phyloP scores from a whole-genome alignment of 768 basidiomycete genomes.

The Naganishia friedmannii region DNA sequence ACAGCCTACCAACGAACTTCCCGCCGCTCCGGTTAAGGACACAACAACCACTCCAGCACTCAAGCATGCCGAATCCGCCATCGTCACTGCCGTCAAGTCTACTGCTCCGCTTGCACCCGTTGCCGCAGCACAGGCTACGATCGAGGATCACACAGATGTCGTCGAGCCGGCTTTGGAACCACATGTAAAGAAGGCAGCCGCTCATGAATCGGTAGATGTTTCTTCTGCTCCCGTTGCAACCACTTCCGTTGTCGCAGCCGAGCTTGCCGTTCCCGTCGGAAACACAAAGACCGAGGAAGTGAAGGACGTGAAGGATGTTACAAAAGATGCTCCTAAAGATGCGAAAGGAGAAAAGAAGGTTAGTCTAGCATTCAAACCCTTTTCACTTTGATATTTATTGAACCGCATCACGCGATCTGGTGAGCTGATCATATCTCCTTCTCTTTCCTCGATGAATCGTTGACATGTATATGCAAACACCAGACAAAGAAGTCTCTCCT shows the following conservation, averaged over 20 bases:
- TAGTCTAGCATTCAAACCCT: too few species aligned
- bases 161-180: neutral
- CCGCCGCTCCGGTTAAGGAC: neutral
- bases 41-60: conserved; percentile 7
- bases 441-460: neutral
- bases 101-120: neutral
- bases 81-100: too few species aligned
- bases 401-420: too few species aligned
- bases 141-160: neutral
- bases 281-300: neutral
- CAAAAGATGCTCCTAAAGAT: neutral
- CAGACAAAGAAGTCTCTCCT: conserved; percentile 24
- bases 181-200: too few species aligned
- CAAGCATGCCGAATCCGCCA: neutral
- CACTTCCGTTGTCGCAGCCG: neutral
- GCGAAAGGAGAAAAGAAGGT: conserved; percentile 22
- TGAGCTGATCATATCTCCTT: neutral
- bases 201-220: too few species aligned
- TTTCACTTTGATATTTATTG: too few species aligned
- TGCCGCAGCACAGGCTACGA: neutral
- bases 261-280: neutral
- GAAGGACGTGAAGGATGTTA: neutral
- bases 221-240: neutral
- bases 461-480: neutral
- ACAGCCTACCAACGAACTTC: neutral